A percentile compares a stretch with the other conserved stretches of the same genome.
phyloP scores from a whole-genome alignment of 176 grass and related monocot genomes.

The Secale cereale region DNA sequence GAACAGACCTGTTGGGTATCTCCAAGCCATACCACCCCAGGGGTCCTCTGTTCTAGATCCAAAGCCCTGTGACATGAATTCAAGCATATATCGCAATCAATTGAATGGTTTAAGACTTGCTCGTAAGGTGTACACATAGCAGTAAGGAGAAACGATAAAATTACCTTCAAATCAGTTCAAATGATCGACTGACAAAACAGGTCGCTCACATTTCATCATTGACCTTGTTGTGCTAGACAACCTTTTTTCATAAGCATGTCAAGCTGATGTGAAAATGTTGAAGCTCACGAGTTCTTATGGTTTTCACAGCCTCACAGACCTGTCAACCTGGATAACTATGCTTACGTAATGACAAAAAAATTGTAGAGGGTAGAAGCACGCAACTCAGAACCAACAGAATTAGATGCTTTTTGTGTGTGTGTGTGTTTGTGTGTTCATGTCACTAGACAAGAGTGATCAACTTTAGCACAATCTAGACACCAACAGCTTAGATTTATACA shows the following conservation, averaged over 20 bases:
- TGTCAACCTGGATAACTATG: constrained; percentile 1
- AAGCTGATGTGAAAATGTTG: neutral
- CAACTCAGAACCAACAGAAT: neutral
- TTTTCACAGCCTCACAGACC: neutral
- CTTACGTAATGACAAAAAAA: neutral
- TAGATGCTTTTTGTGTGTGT: neutral
- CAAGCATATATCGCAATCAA: neutral
- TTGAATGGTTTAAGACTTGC: neutral
- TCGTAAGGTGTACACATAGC: neutral
- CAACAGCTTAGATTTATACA: neutral
- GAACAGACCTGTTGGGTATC: neutral
- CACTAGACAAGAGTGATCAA: neutral
- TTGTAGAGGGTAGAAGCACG: neutral
- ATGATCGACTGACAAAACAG: neutral
- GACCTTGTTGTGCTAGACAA: neutral
- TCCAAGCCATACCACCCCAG: neutral
- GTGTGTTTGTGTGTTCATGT: no score
- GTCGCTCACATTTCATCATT: neutral
- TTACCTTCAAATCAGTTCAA: neutral
- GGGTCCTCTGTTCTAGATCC: neutral
- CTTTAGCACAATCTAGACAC: neutral
- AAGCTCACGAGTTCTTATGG: neutral
- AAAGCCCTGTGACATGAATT: neutral
- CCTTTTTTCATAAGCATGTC: neutral
- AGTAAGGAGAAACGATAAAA: neutral